Base-by-base conservation (phyloP, 2,329 filamentous ascomycete genomes). In the Neocatenulostroma microsporum region DNA sequence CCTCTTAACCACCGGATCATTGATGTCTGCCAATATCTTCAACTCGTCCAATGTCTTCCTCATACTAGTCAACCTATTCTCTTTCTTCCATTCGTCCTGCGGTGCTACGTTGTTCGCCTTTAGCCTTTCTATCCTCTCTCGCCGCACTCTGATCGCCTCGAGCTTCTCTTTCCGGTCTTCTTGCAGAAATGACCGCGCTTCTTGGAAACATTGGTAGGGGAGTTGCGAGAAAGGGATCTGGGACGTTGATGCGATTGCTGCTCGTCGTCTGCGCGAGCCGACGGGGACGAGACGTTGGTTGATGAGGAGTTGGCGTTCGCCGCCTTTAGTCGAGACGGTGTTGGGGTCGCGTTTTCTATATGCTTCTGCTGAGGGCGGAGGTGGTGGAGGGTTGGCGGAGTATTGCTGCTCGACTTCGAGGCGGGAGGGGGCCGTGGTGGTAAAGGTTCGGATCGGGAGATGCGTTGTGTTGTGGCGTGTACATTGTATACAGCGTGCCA, bases 151-250 rank as follows among this genome's bases (percentile, higher is more conserved):
- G 40, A 98, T 89, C 54, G 80, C 69, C 42, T 72, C 67, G 34
- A 96, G 53, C 68, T 94, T 96, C 63, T 89, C 76, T 47, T 79
- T 69, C 26, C 89, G 77, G 60, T 98, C 91, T 37, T 76, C 76
- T 36, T 78, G 72, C 38, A 98, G 69, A 32, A 96, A 65, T 59
- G 86, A 84, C 45, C 88, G 78, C 26, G 91, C 91, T 67, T 95
- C 88, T 65, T 98, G 91, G 68, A 96, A 98, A 64, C 85, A 91
- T 72, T 96, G 89, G 67, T 93, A 98, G 13, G 91, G 91, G 49
- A 98, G 69, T 58, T 89, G 83, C 68, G 94, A 86, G 58, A 98
- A 95, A 18, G 88, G 86, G 33, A 94, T 67, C 44, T 72, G 65
- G 24, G 67, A 74, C 51, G 67, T 75, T 54, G 72, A 44, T 8